phyloP scores from a whole-genome alignment of 805 yeast species.

The Candida sphagnicola region DNA sequence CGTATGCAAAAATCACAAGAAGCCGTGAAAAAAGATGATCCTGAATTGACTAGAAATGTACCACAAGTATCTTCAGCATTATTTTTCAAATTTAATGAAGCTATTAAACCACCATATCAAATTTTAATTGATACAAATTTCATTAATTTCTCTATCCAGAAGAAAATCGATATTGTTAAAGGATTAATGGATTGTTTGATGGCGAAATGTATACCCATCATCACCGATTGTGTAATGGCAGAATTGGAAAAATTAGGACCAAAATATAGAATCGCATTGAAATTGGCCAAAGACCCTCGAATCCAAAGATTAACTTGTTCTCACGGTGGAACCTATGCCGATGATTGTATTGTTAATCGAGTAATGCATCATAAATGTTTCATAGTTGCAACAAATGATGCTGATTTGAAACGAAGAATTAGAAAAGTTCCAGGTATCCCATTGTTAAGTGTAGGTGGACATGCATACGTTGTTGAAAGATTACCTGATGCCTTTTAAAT shows the following conservation, averaged over 20 bases:
- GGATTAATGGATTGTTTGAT: slow-evolving; percentile 95
- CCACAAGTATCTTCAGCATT: slow-evolving; percentile 96
- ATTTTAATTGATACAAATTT: slow-evolving; percentile 95
- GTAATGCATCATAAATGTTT: slow-evolving; percentile 95
- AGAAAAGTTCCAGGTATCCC: slow-evolving; percentile 98
- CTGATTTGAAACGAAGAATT: slow-evolving; percentile 88
- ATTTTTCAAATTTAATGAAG: slow-evolving; percentile 89
- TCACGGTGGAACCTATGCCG: slow-evolving; percentile 97
- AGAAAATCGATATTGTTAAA: slow-evolving; percentile 88
- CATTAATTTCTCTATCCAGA: slow-evolving; percentile 93
- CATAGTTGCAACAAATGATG: slow-evolving; percentile 97
- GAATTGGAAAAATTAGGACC: slow-evolving; percentile 96
- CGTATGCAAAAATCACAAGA: slow-evolving; percentile 38
- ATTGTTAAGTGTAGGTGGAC: slow-evolving; percentile 92
- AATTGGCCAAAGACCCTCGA: slow-evolving; percentile 91
- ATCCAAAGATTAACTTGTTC: slow-evolving; percentile 82
- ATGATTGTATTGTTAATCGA: slow-evolving; percentile 91
- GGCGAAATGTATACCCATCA: slow-evolving; percentile 93
- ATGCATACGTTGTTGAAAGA: slow-evolving; percentile 87
- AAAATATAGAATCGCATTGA: slow-evolving; percentile 86
- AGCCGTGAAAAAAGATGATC: slow-evolving; percentile 43
- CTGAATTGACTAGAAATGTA: slow-evolving; percentile 50
- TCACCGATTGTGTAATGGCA: slow-evolving; percentile 98
- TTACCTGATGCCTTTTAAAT: slow-evolving; percentile 83
- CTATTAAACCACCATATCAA: slow-evolving; percentile 97